Percentiles rank a stretch among this genome's conserved stretches.
Evolutionary conservation across 2,329 filamentous ascomycete genomes (phyloP).

Genomic region (Beauveria medogensis): DNA sequence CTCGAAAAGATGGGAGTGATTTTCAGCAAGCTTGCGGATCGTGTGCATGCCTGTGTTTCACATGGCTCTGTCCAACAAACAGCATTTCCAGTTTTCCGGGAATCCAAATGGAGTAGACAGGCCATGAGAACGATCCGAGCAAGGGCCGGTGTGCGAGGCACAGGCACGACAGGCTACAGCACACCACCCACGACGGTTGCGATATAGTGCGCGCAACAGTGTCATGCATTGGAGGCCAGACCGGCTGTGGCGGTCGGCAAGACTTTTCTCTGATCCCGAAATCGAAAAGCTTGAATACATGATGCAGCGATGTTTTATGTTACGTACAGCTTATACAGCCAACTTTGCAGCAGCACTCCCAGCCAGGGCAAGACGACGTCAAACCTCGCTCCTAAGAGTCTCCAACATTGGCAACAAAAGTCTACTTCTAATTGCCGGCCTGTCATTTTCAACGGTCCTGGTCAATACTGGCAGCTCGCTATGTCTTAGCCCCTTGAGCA

Average conservation of each 20-base stretch:
- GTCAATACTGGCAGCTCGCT: background rate
- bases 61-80: background rate
- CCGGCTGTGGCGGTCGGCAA: background rate
- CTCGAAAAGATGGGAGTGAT: background rate
- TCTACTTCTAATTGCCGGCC: background rate
- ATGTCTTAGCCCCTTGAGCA: background rate
- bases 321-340: background rate
- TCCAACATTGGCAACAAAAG: background rate
- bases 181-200: background rate
- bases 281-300: background rate
- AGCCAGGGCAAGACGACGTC: background rate
- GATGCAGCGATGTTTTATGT: background rate
- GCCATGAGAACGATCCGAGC: background rate
- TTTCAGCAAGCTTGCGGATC: background rate
- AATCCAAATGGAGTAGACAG: background rate
- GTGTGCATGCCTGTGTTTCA: background rate
- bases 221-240: background rate
- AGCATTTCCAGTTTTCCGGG: background rate
- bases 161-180: background rate
- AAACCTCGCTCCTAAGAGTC: background rate
- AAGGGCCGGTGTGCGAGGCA: background rate
- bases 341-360: background rate
- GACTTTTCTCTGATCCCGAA: background rate
- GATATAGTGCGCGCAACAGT: background rate
- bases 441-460: slow-evolving; percentile 5